These are phyloP conservation scores for Zymoseptoria brevis DNA, from an alignment of 2,329 filamentous ascomycete species.

Conservation along the genomic window DNA sequence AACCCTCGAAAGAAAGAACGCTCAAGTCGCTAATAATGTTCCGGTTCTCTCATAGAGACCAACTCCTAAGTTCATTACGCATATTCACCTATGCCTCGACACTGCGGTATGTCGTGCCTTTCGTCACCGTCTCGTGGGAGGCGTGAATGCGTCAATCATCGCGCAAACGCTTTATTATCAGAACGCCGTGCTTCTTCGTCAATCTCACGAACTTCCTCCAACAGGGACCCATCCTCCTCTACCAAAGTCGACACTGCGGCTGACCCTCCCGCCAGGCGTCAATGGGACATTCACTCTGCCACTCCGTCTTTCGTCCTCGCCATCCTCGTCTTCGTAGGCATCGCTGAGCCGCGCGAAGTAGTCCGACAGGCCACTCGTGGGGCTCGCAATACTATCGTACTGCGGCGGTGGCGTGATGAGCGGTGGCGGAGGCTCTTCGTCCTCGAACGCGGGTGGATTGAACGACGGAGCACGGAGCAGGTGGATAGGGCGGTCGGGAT, in stretches of 20 bases:
- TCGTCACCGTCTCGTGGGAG: not conserved
- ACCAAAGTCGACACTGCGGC: constrained; percentile 57
- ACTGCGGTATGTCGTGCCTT: not conserved
- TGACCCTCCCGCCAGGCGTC: constrained; percentile 54
- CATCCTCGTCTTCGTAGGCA: constrained; percentile 43
- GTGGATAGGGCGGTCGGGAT: constrained; percentile 64
- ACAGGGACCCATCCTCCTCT: constrained; percentile 36
- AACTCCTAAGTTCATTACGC: not conserved
- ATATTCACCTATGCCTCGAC: not conserved
- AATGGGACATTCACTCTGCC: constrained; percentile 50
- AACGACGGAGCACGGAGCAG: constrained; percentile 76
- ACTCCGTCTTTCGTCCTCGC: constrained; percentile 16
- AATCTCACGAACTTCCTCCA: constrained; percentile 5
- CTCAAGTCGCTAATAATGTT: not conserved
- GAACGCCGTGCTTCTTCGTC: constrained; percentile 3
- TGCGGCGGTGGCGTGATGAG: constrained; percentile 74
- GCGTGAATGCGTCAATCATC: not conserved
- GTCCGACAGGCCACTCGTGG: constrained; percentile 63
- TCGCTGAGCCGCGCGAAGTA: constrained; percentile 78
- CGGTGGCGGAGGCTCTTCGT: constrained; percentile 66
- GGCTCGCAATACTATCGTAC: constrained; percentile 73
- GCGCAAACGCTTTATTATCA: not conserved
- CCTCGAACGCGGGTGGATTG: constrained; percentile 80
- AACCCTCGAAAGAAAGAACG: not conserved
- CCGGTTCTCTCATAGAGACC: not conserved